phyloP scores from a whole-genome alignment of 2,329 filamentous ascomycete genomes.

The Domatiomyces catenatus region DNA sequence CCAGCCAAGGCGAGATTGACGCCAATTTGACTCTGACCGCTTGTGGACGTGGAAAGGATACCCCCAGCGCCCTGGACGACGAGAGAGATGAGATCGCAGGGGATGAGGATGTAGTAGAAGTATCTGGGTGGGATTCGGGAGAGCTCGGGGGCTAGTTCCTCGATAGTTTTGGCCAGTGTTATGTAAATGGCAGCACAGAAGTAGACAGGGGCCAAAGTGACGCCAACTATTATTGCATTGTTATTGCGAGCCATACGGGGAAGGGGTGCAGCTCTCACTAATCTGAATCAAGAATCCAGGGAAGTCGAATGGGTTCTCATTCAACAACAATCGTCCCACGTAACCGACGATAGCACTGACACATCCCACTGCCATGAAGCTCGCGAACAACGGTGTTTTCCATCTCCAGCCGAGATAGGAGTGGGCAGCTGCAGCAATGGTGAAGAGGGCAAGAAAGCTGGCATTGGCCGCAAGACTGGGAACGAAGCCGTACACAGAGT shows the following conservation, averaged over 20 bases:
- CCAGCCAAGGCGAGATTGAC: conserved; percentile 26
- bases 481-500: conserved; percentile 28
- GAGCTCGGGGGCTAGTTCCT: conserved; percentile 24
- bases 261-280: conserved; percentile 22
- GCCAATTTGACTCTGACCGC: conserved; percentile 13
- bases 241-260: not conserved
- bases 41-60: conserved; percentile 15
- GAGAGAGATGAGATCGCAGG: conserved; percentile 27
- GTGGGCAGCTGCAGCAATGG: conserved; percentile 24
- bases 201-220: conserved; percentile 41
- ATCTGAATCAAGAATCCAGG: conserved; percentile 49
- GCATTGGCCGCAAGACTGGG: conserved; percentile 27
- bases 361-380: conserved; percentile 40
- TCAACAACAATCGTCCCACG: conserved; percentile 41
- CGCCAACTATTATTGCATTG: conserved; percentile 8
- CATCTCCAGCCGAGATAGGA: conserved; percentile 22
- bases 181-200: conserved; percentile 51
- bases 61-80: conserved; percentile 28
- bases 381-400: conserved; percentile 27
- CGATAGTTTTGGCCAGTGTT: conserved; percentile 16
- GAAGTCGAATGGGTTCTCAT: conserved; percentile 43
- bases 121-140: conserved; percentile 24
- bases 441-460: conserved; percentile 29
- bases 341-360: conserved; percentile 40
- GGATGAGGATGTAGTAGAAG: conserved; percentile 25